Conservation (phyloP, 176 grass and related monocot species). For the Oryza meyeriana region DNA sequence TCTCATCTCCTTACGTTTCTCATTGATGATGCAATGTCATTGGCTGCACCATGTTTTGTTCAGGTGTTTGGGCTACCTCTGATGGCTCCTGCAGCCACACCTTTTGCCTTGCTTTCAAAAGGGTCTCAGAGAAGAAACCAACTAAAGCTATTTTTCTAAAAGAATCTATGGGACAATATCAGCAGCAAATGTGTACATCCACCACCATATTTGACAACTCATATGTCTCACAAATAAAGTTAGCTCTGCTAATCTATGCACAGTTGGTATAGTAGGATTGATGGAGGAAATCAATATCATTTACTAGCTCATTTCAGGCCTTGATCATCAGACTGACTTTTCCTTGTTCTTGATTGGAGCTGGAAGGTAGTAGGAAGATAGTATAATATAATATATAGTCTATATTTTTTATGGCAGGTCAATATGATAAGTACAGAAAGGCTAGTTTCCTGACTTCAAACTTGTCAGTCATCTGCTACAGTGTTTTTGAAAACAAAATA, state of each 20-base stretch:
- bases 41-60: conserved; percentile 21
- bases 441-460: neutral
- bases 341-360: conserved; percentile 1
- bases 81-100: neutral
- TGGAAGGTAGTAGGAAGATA: neutral
- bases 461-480: neutral
- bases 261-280: neutral
- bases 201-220: neutral
- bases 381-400: neutral
- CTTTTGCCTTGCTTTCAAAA: neutral
- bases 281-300: neutral
- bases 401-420: neutral
- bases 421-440: neutral
- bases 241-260: neutral
- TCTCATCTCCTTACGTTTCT: conserved; percentile 23
- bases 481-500: no score
- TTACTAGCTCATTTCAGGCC: neutral
- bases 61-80: conserved; percentile 27
- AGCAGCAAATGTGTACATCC: neutral
- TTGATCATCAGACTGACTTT: neutral
- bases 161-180: neutral
- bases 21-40: neutral
- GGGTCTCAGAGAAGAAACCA: conserved; percentile 5
- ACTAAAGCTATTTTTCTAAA: conserved; percentile 3
- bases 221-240: neutral